Conservation (phyloP, 129 eudicot genomes). For the Mikania micrantha region DNA sequence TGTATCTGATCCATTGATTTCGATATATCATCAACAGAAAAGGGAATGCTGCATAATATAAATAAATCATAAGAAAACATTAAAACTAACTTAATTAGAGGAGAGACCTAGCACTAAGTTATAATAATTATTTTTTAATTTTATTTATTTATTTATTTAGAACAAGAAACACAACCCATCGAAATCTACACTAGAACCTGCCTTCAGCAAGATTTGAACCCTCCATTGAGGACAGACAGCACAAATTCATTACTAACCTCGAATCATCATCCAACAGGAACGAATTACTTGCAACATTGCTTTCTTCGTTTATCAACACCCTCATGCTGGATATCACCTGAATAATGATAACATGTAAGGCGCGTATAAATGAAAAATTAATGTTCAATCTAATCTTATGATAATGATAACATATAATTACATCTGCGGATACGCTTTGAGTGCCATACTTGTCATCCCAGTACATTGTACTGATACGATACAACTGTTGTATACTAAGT, state of each 20-base stretch:
- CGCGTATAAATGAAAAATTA: neutral
- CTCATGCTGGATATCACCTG: constrained; percentile 91
- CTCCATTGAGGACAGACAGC: too few species aligned
- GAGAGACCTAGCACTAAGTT: neutral
- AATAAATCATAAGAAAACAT: constrained; percentile 3
- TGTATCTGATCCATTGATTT: constrained; percentile 82
- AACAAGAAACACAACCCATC: too few species aligned
- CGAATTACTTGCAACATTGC: constrained; percentile 81
- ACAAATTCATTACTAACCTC: constrained; percentile 43
- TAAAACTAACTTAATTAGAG: neutral
- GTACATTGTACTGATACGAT: constrained; percentile 93
- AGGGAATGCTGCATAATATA: constrained; percentile 62
- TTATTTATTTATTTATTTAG: too few species aligned
- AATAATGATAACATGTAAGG: neutral
- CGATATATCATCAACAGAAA: constrained; percentile 84
- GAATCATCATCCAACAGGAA: constrained; percentile 95
- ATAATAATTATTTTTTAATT: too few species aligned
- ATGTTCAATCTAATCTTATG: neutral
- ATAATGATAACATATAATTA: constrained; percentile 23
- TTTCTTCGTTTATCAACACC: constrained; percentile 84
- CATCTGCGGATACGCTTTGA: constrained; percentile 83
- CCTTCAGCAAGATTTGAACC: too few species aligned
- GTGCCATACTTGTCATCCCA: constrained; percentile 99
- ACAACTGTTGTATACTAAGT: constrained; percentile 85
- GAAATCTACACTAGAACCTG: too few species aligned